Percentiles rank a stretch among this genome's conserved stretches.
Conservation (phyloP, 2,329 filamentous ascomycete genomes). For the Xylariaceae sp. region DNA sequence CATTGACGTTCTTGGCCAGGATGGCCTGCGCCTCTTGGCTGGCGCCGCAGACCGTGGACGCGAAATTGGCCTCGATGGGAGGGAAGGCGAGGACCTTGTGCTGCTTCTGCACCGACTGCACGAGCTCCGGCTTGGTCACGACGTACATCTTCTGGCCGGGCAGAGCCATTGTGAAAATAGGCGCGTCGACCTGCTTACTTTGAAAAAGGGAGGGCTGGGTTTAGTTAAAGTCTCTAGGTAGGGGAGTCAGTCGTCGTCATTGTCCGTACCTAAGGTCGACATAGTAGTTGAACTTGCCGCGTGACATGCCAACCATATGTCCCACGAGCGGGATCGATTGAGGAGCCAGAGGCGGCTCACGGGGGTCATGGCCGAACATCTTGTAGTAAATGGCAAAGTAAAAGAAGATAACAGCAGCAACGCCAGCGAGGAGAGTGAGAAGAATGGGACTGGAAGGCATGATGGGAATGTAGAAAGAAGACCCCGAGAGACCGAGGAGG, state of each 20-base stretch:
- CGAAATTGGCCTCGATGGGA: slow-evolving; percentile 33
- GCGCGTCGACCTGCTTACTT: slow-evolving; percentile 17
- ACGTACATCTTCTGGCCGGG: slow-evolving; percentile 39
- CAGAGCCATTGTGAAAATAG: slow-evolving; percentile 38
- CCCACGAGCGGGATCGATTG: slow-evolving; percentile 30
- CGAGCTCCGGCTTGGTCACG: slow-evolving; percentile 33
- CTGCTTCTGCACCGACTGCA: slow-evolving; percentile 35
- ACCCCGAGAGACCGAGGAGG: too few relatives aligned
- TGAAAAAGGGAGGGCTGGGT: slow-evolving; percentile 2
- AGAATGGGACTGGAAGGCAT: background rate
- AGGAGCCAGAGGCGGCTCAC: slow-evolving; percentile 29
- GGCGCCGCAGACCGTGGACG: slow-evolving; percentile 26
- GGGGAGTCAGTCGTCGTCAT: background rate
- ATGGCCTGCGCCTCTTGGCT: slow-evolving; percentile 29
- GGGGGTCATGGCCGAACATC: slow-evolving; percentile 24
- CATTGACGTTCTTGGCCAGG: slow-evolving; percentile 28
- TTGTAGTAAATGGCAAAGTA: slow-evolving; percentile 7
- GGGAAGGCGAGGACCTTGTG: slow-evolving; percentile 33
- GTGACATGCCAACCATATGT: slow-evolving; percentile 29
- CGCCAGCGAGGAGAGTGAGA: background rate
- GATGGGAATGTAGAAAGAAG: too few relatives aligned
- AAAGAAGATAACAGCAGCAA: background rate
- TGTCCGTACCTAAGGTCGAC: slow-evolving; percentile 25
- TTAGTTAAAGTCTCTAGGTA: background rate
- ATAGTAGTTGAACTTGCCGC: slow-evolving; percentile 30